Conservation (phyloP, 2,329 filamentous ascomycete genomes). For the Verticillium longisporum region DNA sequence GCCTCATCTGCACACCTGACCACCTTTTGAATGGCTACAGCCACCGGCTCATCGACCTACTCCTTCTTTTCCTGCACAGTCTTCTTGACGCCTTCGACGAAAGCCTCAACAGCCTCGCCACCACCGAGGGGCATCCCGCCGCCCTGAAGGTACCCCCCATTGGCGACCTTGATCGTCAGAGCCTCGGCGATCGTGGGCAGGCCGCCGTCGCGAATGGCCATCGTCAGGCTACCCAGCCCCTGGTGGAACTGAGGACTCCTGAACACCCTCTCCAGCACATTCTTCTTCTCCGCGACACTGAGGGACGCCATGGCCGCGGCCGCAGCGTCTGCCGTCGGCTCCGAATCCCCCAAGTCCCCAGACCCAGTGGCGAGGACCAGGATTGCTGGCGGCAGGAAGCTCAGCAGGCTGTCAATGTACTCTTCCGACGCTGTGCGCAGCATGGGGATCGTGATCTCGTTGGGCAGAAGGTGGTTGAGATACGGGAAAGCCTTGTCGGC, state of each 20-base stretch:
- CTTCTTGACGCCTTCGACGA: slow-evolving; percentile 82
- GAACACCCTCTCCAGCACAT: slow-evolving; percentile 72
- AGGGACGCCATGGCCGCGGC: slow-evolving; percentile 69
- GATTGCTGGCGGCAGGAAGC: slow-evolving; percentile 70
- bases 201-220: slow-evolving; percentile 84
- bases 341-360: slow-evolving; percentile 49
- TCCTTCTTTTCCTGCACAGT: slow-evolving; percentile 56
- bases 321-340: slow-evolving; percentile 62
- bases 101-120: slow-evolving; percentile 82
- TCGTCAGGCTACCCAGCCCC: slow-evolving; percentile 75
- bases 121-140: slow-evolving; percentile 81
- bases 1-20: background rate
- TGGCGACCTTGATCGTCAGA: slow-evolving; percentile 70
- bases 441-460: slow-evolving; percentile 70
- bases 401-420: slow-evolving; percentile 67
- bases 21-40: background rate
- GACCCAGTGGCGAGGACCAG: slow-evolving; percentile 66
- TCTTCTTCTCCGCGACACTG: slow-evolving; percentile 69
- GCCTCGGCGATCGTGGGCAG: slow-evolving; percentile 86
- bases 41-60: background rate
- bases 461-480: slow-evolving; percentile 76
- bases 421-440: slow-evolving; percentile 59
- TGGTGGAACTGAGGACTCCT: slow-evolving; percentile 88
- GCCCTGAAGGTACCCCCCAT: slow-evolving; percentile 74
- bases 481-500: slow-evolving; percentile 66